These are phyloP conservation scores for Cercospora nicotianae DNA, from an alignment of 2,329 filamentous ascomycete genomes.

Conservation along the genomic window DNA sequence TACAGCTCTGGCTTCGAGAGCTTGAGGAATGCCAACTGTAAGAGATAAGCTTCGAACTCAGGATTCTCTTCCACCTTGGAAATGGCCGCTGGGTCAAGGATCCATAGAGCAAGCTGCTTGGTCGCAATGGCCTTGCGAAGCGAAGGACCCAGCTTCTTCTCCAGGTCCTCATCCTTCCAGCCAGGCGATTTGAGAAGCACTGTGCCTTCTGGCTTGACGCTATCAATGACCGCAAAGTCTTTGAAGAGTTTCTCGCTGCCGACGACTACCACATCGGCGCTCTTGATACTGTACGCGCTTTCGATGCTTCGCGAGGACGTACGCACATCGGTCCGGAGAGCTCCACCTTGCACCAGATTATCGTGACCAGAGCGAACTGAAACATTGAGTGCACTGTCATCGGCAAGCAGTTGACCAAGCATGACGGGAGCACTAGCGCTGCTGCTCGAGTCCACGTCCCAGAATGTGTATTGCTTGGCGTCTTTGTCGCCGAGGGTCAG, in stretches of 20 bases:
- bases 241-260: conserved; percentile 77
- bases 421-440: conserved; percentile 64
- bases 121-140: conserved; percentile 71
- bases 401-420: conserved; percentile 60
- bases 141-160: conserved; percentile 74
- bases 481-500: conserved; percentile 50
- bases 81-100: conserved; percentile 71
- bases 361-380: conserved; percentile 60
- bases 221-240: conserved; percentile 65
- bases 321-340: conserved; percentile 80
- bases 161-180: conserved; percentile 82
- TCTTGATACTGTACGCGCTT: conserved; percentile 75
- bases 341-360: conserved; percentile 70
- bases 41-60: conserved; percentile 62
- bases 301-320: conserved; percentile 80
- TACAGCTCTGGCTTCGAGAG: conserved; percentile 68
- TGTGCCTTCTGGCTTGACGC: conserved; percentile 42
- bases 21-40: conserved; percentile 81
- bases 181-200: conserved; percentile 65
- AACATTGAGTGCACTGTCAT: conserved; percentile 62
- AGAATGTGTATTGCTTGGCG: conserved; percentile 86
- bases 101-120: conserved; percentile 69
- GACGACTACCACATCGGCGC: conserved; percentile 76
- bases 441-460: conserved; percentile 78
- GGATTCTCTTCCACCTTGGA: conserved; percentile 67